Evolutionary conservation across 139 green algal species (phyloP), one percentile per base, ranked within the genome.

Genomic region (Chlorella sp.): DNA sequence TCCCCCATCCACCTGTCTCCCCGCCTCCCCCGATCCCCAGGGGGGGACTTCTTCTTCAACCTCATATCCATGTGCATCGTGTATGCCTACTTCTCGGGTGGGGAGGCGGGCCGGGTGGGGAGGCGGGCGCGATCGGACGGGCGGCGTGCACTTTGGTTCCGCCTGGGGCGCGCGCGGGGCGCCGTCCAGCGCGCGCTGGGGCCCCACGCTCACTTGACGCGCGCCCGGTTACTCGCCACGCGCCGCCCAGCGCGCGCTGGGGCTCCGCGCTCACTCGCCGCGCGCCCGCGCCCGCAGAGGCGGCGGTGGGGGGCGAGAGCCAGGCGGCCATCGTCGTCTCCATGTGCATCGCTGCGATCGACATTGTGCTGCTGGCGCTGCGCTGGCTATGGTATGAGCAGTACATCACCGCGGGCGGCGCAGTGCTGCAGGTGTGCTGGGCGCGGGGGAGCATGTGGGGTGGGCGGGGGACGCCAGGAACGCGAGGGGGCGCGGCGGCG

Each of bases 41-140:
- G 83, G 83, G 74, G 63, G 15, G 86, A 90, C 77, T 90, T 91
- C 72, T 81, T 91, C 67, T 88, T 91, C 72, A 91, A 90, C 81
- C 78, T 91, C 41, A 76, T 90, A 59, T 89, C 79, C 70, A 90
- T 91, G 84, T 83, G 66, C 73, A 86, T 91, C 58, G 85, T 91
- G 73, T 91, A 91, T 42, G 85, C 79, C 36, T 86, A 90, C 80
- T 91, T 91, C 68, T 80, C 58, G 2, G 48, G 48, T 58, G 48
- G n/a, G n/a, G n/a, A n/a, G n/a, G n/a, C n/a, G n/a, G n/a, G n/a
- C n/a, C n/a, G n/a, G n/a, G n/a, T n/a, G n/a, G n/a, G n/a, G n/a
- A n/a, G n/a, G n/a, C n/a, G n/a, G n/a, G n/a, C n/a, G n/a, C n/a
- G n/a, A n/a, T n/a, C n/a, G n/a, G n/a, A n/a, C n/a, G n/a, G n/a